Evolutionary conservation across 2,329 filamentous ascomycete genomes (phyloP), one percentile per base, ranked within the genome.

Genomic region (Fragosphaeria purpurea): DNA sequence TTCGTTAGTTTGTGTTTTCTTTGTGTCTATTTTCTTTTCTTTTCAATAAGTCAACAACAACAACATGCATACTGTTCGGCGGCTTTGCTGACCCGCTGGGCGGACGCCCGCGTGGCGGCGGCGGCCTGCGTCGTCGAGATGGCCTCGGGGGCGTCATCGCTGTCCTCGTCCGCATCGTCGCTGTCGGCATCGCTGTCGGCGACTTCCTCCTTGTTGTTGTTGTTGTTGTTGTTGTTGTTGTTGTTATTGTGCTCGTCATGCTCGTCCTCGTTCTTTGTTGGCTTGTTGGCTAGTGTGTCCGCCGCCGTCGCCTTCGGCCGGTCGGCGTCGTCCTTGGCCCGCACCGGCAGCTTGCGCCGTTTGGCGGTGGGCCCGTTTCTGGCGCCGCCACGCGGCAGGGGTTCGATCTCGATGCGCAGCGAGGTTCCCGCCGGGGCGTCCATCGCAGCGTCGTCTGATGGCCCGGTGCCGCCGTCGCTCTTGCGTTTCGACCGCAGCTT

Each of bases 91-190:
- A 71, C 70, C 11, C 67, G 70, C 53, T 74, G 68, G 1, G 69
- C 67, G 4, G 71, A 69, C 56, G 73, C 68, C 53, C 71, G 69
- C 30, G 69, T 65, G 52, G 73, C 66, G 11, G 66, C 68, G 1
- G 74, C 75, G 4, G 71, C 74, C 45, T 68, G 68, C 10, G 65
- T 62, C 1, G 75, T 76, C 0, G 77, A 80, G n/a, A 81, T 70
- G 4, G 74, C 77, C 62, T 81, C 78, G 7, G 77, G 77, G 0
- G 76, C 76, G 45, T 74, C 76, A 48, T 80, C 76, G 42, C 77
- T 74, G 41, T 71, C 72, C 1, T 67, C 67, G 7, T 67, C 64
- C 4, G 69, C 66, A 1, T 67, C 65, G 4, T 67, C 64, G 4
- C 62, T 58, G 12, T 62, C 60, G 1, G 57, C 50, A 10, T 57